Percentiles rank a stretch among this genome's conserved stretches.
Conservation (phyloP, 2,329 filamentous ascomycete species). For the Venturia pyrina region DNA sequence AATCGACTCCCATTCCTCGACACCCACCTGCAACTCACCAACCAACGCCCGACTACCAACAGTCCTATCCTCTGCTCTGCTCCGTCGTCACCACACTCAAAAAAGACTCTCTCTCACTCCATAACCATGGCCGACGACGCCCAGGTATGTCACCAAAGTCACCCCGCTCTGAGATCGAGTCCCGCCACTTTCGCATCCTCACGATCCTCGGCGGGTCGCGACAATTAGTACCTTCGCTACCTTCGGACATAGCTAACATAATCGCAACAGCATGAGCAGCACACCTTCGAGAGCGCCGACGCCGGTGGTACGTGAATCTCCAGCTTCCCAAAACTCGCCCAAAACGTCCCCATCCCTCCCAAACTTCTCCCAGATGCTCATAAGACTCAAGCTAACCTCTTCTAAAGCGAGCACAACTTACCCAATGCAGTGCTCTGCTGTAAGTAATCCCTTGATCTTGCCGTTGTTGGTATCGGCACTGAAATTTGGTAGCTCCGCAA, state of each 20-base stretch:
- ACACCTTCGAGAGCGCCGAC: slow-evolving; percentile 86
- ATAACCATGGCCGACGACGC: slow-evolving; percentile 57
- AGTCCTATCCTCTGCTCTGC: slow-evolving; percentile 15
- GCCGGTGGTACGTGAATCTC: slow-evolving; percentile 57
- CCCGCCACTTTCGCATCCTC: slow-evolving; percentile 12
- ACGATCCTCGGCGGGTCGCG: slow-evolving; percentile 22
- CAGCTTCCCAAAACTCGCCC: neutral
- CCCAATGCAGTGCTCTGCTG: slow-evolving; percentile 98
- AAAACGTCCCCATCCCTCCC: neutral
- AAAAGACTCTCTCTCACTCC: slow-evolving; percentile 17
- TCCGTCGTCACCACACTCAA: slow-evolving; percentile 22
- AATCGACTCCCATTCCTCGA: neutral
- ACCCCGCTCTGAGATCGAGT: slow-evolving; percentile 13
- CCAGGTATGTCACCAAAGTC: slow-evolving; percentile 42
- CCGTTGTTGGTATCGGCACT: neutral
- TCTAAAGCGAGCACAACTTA: slow-evolving; percentile 58
- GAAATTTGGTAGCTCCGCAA: slow-evolving; percentile 59
- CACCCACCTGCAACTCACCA: neutral
- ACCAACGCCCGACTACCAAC: neutral
- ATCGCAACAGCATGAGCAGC: slow-evolving; percentile 40
- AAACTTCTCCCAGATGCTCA: neutral
- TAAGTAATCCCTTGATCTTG: neutral
- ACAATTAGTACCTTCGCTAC: slow-evolving; percentile 24
- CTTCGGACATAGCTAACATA: neutral
- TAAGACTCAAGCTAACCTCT: neutral